phyloP scores from a whole-genome alignment of 2,329 filamentous ascomycete species.

The Aspergillus texensis region DNA sequence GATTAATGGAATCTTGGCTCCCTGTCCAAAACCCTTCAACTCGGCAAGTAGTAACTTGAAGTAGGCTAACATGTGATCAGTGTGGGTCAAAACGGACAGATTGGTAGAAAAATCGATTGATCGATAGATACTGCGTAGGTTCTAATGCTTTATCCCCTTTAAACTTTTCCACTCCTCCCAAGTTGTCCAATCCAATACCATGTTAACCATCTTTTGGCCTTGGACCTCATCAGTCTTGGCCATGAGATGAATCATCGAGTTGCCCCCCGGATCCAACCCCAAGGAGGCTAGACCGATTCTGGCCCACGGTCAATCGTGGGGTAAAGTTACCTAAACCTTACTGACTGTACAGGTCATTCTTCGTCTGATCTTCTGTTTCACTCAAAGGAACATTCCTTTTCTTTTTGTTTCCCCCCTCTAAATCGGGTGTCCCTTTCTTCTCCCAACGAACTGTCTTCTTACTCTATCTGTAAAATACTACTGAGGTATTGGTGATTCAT shows the following conservation, averaged over 20 bases:
- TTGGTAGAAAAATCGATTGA: not conserved
- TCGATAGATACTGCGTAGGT: not conserved
- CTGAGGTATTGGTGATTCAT: not conserved
- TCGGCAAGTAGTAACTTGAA: no score
- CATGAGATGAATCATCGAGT: slow-evolving; percentile 9
- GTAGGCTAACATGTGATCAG: not conserved
- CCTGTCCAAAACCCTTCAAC: no score
- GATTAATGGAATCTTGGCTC: no score
- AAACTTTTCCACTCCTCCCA: no score
- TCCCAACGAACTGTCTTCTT: not conserved
- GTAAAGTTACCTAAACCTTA: slow-evolving; percentile 14
- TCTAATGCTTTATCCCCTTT: not conserved
- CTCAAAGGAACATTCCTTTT: not conserved
- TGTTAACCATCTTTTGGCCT: no score
- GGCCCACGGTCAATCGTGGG: slow-evolving; percentile 27
- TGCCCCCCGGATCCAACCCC: not conserved
- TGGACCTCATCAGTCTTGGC: not conserved
- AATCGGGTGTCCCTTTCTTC: not conserved
- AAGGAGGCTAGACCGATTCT: slow-evolving; percentile 19
- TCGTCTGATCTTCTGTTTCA: not conserved
- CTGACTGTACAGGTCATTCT: not conserved
- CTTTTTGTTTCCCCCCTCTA: slow-evolving; percentile 5
- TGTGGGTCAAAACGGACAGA: not conserved
- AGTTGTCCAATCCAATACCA: no score
- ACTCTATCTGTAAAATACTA: not conserved